Evolutionary conservation across 2,329 filamentous ascomycete species (phyloP), one percentile per base, ranked within the genome.

Genomic region (Aspergillus novofumigatus): DNA sequence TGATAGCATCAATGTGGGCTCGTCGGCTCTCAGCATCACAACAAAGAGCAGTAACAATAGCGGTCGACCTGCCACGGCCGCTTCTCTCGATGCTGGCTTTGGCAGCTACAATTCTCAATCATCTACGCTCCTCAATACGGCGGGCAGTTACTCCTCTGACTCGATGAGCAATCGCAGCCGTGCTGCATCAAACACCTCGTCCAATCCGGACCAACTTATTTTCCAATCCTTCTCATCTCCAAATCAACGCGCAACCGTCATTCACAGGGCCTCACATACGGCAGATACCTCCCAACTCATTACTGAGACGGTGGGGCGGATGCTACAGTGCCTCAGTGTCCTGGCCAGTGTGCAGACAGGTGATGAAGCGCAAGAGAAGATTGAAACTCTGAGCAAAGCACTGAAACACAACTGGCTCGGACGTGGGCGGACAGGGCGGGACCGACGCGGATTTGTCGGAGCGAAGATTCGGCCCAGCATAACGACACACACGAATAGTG

Each of bases 381-480:
- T 97, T 67, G 89, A 93, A 60, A 85, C 92, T 67, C 78, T 99
- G 60, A 91, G 89, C 56, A 88, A 91, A 69, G 86, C 94, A 65
- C 79, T 99, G 59, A 99, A 97, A 76, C 86, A 97, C 67, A 99
- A 99, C 73, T 99, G 94, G 94, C 82, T 99, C 1, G 93, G 93
- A 0, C 81, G 94, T 49, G 93, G 93, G 0, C 79, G 94, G 38
- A 97, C 92, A 3, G 94, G 94, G 0, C 81, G 94, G 61, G 95
- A 97, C 73, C 80, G 94, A 53, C 85, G 91, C 62, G 94, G 94
- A 0, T 93, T 97, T 70, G 92, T 97, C 0, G 92, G 92, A 0
- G 83, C 83, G 45, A 83, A 80, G 68, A 72, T 79, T 49, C 71
- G 73, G 3, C 71, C 74, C 35, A 64, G 66, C 14, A 67, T 71